Base-by-base conservation (phyloP, 148 eudicot species). In the Chenopodium quinoa region DNA sequence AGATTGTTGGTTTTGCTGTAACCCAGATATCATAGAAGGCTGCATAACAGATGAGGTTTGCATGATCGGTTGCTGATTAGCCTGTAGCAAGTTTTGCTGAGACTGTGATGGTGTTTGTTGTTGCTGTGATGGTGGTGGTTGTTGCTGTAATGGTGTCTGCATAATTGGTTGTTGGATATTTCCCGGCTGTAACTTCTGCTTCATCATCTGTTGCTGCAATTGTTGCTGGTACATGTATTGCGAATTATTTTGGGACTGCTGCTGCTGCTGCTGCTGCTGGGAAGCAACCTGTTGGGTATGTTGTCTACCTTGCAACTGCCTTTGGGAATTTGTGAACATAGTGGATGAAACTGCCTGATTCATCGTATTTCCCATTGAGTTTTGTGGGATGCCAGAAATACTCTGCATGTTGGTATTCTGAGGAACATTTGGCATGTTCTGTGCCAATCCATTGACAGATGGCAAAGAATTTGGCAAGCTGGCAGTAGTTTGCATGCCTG, bases 271-370 rank as follows among this genome's bases (percentile, higher is more conserved):
- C 23, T 84, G 90, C 68, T 88, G 93, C 76, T 92, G 93, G 56
- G 90, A 73, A 75, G 78, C 90, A 82, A 79, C 87, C 70, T 88
- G 91, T 82, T 89, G 96, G 63, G 70, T 58, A 78, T 58, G 84
- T 56, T 91, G 97, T 90, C 97, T 90, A 75, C 89, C 97, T 78
- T 86, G 91, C 84, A 91, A 81, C 84, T 90, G 95, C 87, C 95
- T 91, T 82, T 94, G 97, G 47, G 89, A 81, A 87, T 88, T 92
- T 54, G 98, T 86, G 86, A 87, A 89, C 79, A 88, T 85, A 86
- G 81, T 92, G 40, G 94, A 83, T 79, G 93, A 76, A 77, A 88
- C 86, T 82, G 94, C 98, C 77, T 88, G 93, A 78, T 92, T 97
- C 90, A 95, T 78, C 56, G 95, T 84, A 85, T 84, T 90, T 79